Conservation (phyloP, 2,329 filamentous ascomycete genomes). For the Ceratocystis alfenasii region DNA sequence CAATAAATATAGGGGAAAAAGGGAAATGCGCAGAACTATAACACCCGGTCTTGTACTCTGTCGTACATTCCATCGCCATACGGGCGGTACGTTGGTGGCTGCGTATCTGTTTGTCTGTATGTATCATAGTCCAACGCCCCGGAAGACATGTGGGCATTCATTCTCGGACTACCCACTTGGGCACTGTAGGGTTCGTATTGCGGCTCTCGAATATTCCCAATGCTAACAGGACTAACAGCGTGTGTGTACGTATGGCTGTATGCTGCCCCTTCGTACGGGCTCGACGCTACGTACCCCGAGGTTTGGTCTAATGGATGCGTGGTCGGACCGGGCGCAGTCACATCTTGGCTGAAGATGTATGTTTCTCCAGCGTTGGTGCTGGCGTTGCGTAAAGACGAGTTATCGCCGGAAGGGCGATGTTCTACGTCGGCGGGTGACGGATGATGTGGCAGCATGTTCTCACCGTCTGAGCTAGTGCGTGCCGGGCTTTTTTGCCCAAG, state of each 20-base stretch:
- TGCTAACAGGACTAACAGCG: neutral
- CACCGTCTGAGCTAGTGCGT: slow-evolving; percentile 24
- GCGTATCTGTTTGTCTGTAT: slow-evolving; percentile 18
- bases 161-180: slow-evolving; percentile 25
- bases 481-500: slow-evolving; percentile 27
- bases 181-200: slow-evolving; percentile 21
- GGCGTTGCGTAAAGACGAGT: neutral
- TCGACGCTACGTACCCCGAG: neutral
- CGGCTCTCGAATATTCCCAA: neutral
- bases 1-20: neutral
- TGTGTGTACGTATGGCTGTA: neutral
- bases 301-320: neutral
- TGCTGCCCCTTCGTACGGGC: neutral
- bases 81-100: slow-evolving; percentile 24
- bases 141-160: slow-evolving; percentile 25
- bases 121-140: slow-evolving; percentile 26
- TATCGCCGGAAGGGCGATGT: slow-evolving; percentile 9
- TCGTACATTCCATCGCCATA: slow-evolving; percentile 33
- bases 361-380: slow-evolving; percentile 24
- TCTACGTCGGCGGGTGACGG: slow-evolving; percentile 32
- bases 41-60: slow-evolving; percentile 19
- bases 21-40: neutral
- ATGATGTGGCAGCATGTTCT: slow-evolving; percentile 32
- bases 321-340: neutral
- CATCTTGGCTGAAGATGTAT: slow-evolving; percentile 1